Evolutionary conservation across 345 rosid species (phyloP).

Genomic region (Arabidopsis suecica): DNA sequence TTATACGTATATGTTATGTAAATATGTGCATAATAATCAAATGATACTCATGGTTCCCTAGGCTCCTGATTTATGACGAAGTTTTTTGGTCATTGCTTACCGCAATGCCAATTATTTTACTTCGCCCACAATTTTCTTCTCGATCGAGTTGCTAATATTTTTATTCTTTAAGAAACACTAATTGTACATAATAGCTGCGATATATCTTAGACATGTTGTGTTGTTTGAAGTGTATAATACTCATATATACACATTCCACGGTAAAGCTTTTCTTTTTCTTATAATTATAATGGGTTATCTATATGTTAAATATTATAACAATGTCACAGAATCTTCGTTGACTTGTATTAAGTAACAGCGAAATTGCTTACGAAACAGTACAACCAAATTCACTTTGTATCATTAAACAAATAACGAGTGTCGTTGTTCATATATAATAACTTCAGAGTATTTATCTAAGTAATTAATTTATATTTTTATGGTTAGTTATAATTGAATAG

Average conservation of each 20-base stretch:
- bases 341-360: slow-evolving; percentile 30
- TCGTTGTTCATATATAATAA: background rate
- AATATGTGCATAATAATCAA: background rate
- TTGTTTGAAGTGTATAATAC: background rate
- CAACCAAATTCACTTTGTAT: slow-evolving; percentile 5
- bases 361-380: slow-evolving; percentile 26
- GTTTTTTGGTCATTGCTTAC: slow-evolving; percentile 41
- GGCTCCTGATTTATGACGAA: slow-evolving; percentile 33
- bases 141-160: slow-evolving; percentile 20
- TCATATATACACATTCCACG: background rate
- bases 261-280: background rate
- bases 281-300: background rate
- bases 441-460: background rate
- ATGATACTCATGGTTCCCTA: slow-evolving; percentile 29
- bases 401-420: background rate
- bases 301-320: slow-evolving; percentile 6
- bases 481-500: background rate
- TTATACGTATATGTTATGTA: background rate
- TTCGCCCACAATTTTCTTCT: slow-evolving; percentile 24
- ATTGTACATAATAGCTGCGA: background rate
- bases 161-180: background rate
- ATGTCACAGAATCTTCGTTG: slow-evolving; percentile 31
- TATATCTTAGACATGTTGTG: background rate
- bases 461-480: background rate
- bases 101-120: slow-evolving; percentile 30